A percentile compares a stretch with the other conserved stretches of the same genome.
phyloP scores from a whole-genome alignment of 257 asterid species.

The Nicotiana undulata region DNA sequence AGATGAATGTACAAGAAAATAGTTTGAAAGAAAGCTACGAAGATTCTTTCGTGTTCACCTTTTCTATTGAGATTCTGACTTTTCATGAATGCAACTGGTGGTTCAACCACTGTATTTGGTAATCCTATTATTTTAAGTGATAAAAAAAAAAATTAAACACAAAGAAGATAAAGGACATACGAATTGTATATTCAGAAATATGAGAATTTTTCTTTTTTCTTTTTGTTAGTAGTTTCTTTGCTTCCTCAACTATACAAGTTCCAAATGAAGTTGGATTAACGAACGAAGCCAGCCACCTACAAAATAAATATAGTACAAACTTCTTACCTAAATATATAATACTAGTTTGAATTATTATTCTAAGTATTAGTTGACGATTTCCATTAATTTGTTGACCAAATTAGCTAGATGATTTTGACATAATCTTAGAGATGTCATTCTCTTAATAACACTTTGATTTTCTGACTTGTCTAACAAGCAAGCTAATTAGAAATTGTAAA shows the following conservation, averaged over 20 bases:
- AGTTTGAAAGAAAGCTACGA: slow-evolving; percentile 21
- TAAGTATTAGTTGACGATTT: slow-evolving; percentile 19
- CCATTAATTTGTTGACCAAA: slow-evolving; percentile 38
- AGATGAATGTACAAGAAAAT: slow-evolving; percentile 32
- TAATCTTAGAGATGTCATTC: slow-evolving; percentile 1
- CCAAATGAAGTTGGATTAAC: neutral
- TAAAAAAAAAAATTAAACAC: too few species aligned
- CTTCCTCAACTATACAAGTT: neutral
- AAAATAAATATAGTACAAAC: neutral
- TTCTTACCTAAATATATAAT: neutral
- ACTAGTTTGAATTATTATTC: neutral
- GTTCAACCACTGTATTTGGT: slow-evolving; percentile 29
- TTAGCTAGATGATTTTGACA: slow-evolving; percentile 14
- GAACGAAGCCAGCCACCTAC: neutral
- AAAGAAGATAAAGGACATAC: neutral
- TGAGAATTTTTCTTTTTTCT: neutral
- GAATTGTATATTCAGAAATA: neutral
- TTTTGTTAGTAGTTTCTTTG: neutral
- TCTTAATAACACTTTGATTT: neutral
- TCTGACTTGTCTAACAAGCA: neutral
- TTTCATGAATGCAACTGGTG: slow-evolving; percentile 25
- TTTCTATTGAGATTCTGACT: slow-evolving; percentile 29
- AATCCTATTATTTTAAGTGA: neutral
- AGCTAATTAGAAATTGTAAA: neutral
- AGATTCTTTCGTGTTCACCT: slow-evolving; percentile 32